Conservation (phyloP, 2,329 filamentous ascomycete species). For the Knufia petricola region DNA sequence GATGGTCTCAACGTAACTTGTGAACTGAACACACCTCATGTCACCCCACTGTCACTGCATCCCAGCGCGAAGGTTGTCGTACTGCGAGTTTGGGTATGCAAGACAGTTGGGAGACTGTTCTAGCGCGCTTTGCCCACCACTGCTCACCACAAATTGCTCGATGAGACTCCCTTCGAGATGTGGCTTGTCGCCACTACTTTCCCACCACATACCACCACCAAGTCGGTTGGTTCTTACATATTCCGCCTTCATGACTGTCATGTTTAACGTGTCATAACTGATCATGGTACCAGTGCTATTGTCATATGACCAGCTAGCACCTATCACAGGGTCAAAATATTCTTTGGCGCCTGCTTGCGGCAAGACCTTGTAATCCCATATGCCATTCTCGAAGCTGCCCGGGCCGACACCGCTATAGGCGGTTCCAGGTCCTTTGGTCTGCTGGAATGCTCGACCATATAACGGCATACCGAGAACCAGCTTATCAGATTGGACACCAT, state of each 20-base stretch:
- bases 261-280: constrained; percentile 63
- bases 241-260: constrained; percentile 59
- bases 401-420: constrained; percentile 63
- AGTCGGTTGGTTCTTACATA: constrained; percentile 60
- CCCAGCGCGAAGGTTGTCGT: constrained; percentile 42
- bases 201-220: constrained; percentile 97
- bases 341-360: constrained; percentile 60
- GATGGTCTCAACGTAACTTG: background rate
- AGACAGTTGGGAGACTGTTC: constrained; percentile 41
- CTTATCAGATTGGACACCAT: constrained; percentile 58
- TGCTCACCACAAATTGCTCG: constrained; percentile 34
- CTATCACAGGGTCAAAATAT: constrained; percentile 49
- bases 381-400: constrained; percentile 74
- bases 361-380: constrained; percentile 82
- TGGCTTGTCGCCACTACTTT: constrained; percentile 65
- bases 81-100: constrained; percentile 44
- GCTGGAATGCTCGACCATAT: constrained; percentile 76
- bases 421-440: constrained; percentile 64
- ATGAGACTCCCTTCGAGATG: constrained; percentile 57
- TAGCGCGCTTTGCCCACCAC: constrained; percentile 30
- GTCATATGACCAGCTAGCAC: constrained; percentile 73
- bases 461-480: constrained; percentile 86
- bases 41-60: constrained; percentile 24
- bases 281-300: constrained; percentile 55
- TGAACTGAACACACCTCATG: background rate